Evolutionary conservation across 371 early-diverging fungal species (phyloP).

Genomic region (Zancudomyces culisetae): DNA sequence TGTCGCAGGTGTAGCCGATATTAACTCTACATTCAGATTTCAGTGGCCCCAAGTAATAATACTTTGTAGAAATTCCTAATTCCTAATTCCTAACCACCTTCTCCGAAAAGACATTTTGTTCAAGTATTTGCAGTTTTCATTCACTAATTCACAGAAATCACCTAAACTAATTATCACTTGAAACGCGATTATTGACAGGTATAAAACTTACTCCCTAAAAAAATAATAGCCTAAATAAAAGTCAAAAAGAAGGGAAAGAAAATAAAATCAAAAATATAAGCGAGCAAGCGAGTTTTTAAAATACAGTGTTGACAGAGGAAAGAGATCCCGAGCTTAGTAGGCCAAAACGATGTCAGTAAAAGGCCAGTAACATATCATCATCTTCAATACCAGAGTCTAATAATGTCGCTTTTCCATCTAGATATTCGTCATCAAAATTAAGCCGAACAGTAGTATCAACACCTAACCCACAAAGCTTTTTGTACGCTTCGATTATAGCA

Average conservation of each 20-base stretch:
- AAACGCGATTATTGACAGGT: too few species aligned
- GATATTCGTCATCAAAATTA: constrained; percentile 22
- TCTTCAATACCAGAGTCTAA: constrained; percentile 21
- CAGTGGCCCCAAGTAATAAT: constrained; percentile 7
- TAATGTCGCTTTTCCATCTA: constrained; percentile 10
- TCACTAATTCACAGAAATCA: neutral
- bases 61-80: neutral
- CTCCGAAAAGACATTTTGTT: neutral
- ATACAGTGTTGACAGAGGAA: too few species aligned
- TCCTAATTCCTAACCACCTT: neutral
- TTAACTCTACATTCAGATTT: constrained; percentile 6
- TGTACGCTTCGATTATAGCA: constrained; percentile 13
- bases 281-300: too few species aligned
- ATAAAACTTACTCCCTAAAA: too few species aligned
- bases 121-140: too few species aligned
- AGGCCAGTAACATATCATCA: constrained; percentile 22
- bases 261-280: too few species aligned
- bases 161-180: neutral
- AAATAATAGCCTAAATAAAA: too few species aligned
- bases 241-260: too few species aligned
- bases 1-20: constrained; percentile 5
- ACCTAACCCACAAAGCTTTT: constrained; percentile 6
- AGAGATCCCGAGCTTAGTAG: too few species aligned
- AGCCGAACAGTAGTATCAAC: constrained; percentile 3
- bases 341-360: too few species aligned